A percentile compares a stretch with the other conserved stretches of the same genome.
Evolutionary conservation across 345 rosid genomes (phyloP).

Genomic region (Hypericum perforatum): DNA sequence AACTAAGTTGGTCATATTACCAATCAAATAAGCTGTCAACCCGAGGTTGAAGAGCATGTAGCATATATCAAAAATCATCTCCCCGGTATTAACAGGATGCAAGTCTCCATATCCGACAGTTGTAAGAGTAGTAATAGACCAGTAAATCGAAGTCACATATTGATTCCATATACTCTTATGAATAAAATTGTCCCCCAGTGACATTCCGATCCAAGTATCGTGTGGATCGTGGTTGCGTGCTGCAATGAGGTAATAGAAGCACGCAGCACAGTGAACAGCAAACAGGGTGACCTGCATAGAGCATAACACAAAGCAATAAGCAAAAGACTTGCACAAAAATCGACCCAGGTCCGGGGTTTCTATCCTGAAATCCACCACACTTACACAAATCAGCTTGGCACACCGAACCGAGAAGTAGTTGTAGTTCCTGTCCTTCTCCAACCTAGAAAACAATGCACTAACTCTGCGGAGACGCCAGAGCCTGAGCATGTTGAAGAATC

Average conservation of each 20-base stretch:
- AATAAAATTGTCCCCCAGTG: conserved; percentile 29
- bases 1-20: conserved; percentile 96
- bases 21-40: conserved; percentile 81
- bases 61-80: conserved; percentile 82
- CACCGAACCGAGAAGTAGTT: conserved; percentile 98
- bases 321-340: background rate
- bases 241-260: conserved; percentile 84
- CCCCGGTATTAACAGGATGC: conserved; percentile 77
- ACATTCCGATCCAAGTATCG: conserved; percentile 66
- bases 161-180: conserved; percentile 48
- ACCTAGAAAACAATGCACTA: conserved; percentile 75
- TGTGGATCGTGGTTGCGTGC: conserved; percentile 45
- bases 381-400: conserved; percentile 76
- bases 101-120: conserved; percentile 94
- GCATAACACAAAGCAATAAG: conserved; percentile 2
- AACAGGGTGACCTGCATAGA: conserved; percentile 71
- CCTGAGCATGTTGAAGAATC: conserved; percentile 83
- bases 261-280: conserved; percentile 81
- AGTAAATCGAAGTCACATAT: conserved; percentile 83
- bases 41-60: conserved; percentile 93
- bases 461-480: conserved; percentile 99
- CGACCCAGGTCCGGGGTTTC: too few relatives aligned
- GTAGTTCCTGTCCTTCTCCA: conserved; percentile 86
- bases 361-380: conserved; percentile 17
- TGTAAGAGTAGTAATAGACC: conserved; percentile 93